These are phyloP conservation scores for Aspergillus campestris DNA, from an alignment of 495 filamentous ascomycete genomes.

Conservation along the genomic window DNA sequence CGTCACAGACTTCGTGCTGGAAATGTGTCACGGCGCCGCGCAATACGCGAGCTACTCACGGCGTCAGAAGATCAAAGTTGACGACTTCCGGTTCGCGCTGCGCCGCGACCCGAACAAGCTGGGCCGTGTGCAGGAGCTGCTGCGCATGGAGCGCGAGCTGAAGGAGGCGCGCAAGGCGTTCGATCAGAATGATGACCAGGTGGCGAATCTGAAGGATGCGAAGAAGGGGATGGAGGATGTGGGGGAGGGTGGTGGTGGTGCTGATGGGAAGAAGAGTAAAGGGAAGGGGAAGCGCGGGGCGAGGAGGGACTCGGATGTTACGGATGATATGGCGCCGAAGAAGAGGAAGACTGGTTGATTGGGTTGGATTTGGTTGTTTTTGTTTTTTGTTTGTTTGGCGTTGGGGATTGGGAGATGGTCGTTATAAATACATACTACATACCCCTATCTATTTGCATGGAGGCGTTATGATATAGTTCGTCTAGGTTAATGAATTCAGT, in stretches of 20 bases:
- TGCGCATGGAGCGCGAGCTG: conserved; percentile 72
- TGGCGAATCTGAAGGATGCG: conserved; percentile 32
- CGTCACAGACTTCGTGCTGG: conserved; percentile 81
- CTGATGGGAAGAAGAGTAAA: conserved; percentile 25
- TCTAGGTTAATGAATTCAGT: too few relatives aligned
- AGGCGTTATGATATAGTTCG: too few relatives aligned
- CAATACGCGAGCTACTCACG: conserved; percentile 71
- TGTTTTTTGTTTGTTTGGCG: background rate
- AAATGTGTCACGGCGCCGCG: conserved; percentile 81
- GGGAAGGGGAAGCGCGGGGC: conserved; percentile 36
- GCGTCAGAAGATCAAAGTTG: conserved; percentile 92
- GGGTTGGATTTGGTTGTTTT: background rate
- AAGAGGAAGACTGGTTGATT: conserved; percentile 31
- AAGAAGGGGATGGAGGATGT: conserved; percentile 28
- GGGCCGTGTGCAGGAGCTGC: conserved; percentile 79
- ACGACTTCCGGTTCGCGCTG: conserved; percentile 92
- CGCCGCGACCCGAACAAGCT: conserved; percentile 76
- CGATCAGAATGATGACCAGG: conserved; percentile 45
- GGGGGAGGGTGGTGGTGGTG: conserved; percentile 16
- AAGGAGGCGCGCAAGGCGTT: conserved; percentile 68
- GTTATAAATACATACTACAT: too few relatives aligned
- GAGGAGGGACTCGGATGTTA: conserved; percentile 34
- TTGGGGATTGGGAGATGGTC: background rate
- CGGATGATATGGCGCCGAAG: conserved; percentile 34
- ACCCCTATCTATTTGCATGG: too few relatives aligned